A percentile compares a stretch with the other conserved stretches of the same genome.
phyloP scores from a whole-genome alignment of 2,329 filamentous ascomycete genomes.

The Paecilomyces sp. region DNA sequence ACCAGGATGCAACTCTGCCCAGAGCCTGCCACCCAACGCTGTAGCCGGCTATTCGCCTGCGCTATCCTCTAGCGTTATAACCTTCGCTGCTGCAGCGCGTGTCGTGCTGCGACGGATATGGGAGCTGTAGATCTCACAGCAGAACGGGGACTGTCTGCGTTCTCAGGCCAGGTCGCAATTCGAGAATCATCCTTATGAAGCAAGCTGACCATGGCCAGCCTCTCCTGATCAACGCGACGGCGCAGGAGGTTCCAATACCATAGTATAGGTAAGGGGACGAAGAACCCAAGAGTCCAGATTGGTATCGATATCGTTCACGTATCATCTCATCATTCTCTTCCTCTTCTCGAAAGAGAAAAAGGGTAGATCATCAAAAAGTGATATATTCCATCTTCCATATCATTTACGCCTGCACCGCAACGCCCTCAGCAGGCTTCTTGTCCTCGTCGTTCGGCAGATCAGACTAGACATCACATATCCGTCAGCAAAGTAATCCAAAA shows the following conservation, averaged over 20 bases:
- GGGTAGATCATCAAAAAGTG: neutral
- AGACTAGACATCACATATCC: slow-evolving; percentile 26
- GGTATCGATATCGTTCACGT: neutral
- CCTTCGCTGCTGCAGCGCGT: neutral
- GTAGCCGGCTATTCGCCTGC: neutral
- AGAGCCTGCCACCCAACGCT: neutral
- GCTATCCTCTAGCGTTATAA: neutral
- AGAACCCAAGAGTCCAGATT: neutral
- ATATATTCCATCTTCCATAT: too few relatives aligned
- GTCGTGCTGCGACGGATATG: neutral
- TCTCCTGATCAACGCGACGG: neutral
- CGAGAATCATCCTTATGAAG: neutral
- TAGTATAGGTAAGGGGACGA: neutral
- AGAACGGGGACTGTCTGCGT: neutral
- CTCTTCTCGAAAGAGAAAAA: neutral
- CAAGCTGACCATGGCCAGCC: neutral
- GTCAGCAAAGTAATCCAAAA: neutral
- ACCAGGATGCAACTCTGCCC: neutral
- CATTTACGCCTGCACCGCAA: slow-evolving; percentile 34
- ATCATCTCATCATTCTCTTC: neutral
- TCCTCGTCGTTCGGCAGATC: slow-evolving; percentile 44
- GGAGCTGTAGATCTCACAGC: neutral
- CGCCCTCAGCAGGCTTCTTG: slow-evolving; percentile 17
- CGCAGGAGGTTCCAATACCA: neutral
- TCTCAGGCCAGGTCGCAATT: neutral